Evolutionary conservation across 2,329 filamentous ascomycete species (phyloP).

Genomic region (Phyllosticta ampelicida): DNA sequence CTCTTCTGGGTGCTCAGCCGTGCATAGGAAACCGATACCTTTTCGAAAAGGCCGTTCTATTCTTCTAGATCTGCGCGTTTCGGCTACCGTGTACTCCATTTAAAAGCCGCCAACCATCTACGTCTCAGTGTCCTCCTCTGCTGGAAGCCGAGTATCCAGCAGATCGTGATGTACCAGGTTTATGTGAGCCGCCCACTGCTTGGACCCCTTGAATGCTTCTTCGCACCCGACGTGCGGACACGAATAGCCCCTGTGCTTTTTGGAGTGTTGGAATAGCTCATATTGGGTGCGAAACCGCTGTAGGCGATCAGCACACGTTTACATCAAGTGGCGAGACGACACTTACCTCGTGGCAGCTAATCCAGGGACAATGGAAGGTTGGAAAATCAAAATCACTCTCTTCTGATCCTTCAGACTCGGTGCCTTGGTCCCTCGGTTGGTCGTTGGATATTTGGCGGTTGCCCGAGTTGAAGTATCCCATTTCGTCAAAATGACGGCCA

Average conservation of each 20-base stretch:
- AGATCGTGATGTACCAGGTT: constrained; percentile 17
- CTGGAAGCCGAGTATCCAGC: constrained; percentile 9
- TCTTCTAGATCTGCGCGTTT: neutral
- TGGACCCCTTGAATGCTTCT: constrained; percentile 13
- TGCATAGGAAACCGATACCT: neutral
- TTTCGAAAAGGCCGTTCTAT: neutral
- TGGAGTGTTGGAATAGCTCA: constrained; percentile 12
- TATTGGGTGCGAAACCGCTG: constrained; percentile 14
- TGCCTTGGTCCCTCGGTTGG: neutral
- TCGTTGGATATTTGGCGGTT: neutral
- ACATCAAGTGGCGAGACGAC: neutral
- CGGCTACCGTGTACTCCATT: neutral
- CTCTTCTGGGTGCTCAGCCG: neutral
- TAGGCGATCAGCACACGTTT: constrained; percentile 6
- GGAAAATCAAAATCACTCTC: neutral
- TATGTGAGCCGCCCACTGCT: constrained; percentile 18
- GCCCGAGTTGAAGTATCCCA: neutral
- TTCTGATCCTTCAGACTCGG: neutral
- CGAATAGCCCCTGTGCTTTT: constrained; percentile 9
- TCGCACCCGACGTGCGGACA: constrained; percentile 18
- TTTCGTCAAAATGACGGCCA: neutral
- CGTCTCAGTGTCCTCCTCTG: constrained; percentile 1
- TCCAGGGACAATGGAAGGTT: constrained; percentile 17
- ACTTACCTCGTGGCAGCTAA: constrained; percentile 16
- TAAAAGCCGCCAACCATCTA: neutral